phyloP scores from a whole-genome alignment of 176 grass and related monocot genomes.

The Bonia amplexicaulis region DNA sequence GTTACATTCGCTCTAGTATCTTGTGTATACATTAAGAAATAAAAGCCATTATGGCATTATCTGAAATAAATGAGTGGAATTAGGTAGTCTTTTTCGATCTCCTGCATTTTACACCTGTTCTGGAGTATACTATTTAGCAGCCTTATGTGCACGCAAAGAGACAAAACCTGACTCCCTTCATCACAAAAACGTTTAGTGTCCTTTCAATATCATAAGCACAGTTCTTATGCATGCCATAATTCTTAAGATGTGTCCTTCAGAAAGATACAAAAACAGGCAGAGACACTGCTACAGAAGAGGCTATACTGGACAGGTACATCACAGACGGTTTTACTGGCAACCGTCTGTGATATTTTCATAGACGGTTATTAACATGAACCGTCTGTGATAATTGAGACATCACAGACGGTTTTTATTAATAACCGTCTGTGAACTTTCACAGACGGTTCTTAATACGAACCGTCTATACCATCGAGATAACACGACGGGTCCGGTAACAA shows the following conservation, averaged over 20 bases:
- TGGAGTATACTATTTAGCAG: not conserved
- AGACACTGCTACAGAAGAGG: no score
- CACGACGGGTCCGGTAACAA: no score
- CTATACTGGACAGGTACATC: no score
- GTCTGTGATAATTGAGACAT: no score
- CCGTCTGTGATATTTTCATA: no score
- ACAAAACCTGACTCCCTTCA: not conserved
- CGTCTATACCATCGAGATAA: no score
- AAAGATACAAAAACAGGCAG: not conserved
- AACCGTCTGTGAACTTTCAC: no score
- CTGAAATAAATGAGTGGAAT: not conserved
- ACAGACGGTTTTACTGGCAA: no score
- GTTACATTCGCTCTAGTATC: not conserved
- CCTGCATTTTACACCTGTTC: not conserved
- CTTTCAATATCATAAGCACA: not conserved
- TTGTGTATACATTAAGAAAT: not conserved
- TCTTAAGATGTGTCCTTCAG: not conserved
- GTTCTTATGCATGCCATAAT: constrained; percentile 10
- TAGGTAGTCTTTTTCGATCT: not conserved
- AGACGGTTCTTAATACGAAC: no score
- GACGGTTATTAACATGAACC: no score
- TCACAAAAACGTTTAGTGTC: not conserved
- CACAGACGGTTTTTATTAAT: no score
- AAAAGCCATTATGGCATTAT: not conserved
- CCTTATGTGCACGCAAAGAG: not conserved